Percentiles rank a stretch among this genome's conserved stretches.
Conservation (phyloP, 352 stramenopile genomes). For the Halophytophthora polymorphica region DNA sequence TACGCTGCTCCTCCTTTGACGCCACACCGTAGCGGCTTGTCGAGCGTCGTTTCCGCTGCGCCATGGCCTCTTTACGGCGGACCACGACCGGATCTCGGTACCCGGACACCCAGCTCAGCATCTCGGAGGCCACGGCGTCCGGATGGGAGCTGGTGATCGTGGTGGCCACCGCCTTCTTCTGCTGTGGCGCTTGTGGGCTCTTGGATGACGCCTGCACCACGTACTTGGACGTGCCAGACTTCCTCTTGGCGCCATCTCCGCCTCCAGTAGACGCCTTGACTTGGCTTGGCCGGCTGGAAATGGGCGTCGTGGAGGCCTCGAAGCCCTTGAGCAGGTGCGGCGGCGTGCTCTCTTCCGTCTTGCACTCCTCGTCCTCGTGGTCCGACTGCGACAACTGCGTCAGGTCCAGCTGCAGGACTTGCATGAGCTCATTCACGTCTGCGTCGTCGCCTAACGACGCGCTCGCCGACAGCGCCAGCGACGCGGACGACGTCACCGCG, state of each 20-base stretch:
- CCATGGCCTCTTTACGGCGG: conserved; percentile 48
- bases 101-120: conserved; percentile 56
- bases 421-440: conserved; percentile 45
- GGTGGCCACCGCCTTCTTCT: conserved; percentile 10
- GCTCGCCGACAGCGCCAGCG: conserved; percentile 2
- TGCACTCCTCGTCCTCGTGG: conserved; percentile 31
- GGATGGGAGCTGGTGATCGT: conserved; percentile 7
- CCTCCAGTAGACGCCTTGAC: too few species aligned
- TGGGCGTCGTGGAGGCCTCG: not conserved
- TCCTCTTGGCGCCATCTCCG: not conserved
- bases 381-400: conserved; percentile 18
- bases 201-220: conserved; percentile 25
- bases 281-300: conserved; percentile 2
- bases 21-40: conserved; percentile 34
- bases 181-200: conserved; percentile 18
- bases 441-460: conserved; percentile 35
- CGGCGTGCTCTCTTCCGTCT: conserved; percentile 55
- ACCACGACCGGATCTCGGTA: conserved; percentile 55
- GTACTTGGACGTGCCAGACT: conserved; percentile 10
- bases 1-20: conserved; percentile 38
- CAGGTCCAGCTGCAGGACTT: conserved; percentile 45
- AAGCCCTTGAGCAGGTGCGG: conserved; percentile 24
- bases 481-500: not conserved
- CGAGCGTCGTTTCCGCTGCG: conserved; percentile 35
- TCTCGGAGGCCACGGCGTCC: conserved; percentile 36